These are phyloP conservation scores for Chytridium lagenaria DNA, from an alignment of 371 early-diverging fungal species.

Conservation along the genomic window DNA sequence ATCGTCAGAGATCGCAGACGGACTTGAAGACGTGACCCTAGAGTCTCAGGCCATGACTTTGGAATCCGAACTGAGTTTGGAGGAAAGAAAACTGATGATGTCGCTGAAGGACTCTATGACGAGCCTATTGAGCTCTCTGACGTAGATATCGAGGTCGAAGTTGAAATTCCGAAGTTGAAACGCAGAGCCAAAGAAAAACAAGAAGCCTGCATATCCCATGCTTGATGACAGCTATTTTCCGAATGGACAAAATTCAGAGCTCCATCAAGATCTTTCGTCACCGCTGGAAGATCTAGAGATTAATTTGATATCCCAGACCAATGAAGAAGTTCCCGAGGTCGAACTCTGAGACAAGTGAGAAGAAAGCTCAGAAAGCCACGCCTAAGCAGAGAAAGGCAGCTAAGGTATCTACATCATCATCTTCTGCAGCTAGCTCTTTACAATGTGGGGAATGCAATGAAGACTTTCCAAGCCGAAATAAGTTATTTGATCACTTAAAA, in stretches of 20 bases:
- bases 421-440: conserved; percentile 24
- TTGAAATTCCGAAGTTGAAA: not conserved
- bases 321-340: too few species aligned
- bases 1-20: not conserved
- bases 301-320: too few species aligned
- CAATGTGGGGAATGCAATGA: conserved; percentile 73
- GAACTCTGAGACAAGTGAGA: too few species aligned
- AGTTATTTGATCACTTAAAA: conserved; percentile 76
- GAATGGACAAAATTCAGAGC: too few species aligned
- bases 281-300: too few species aligned
- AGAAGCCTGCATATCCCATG: not conserved
- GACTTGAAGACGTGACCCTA: not conserved
- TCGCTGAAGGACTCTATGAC: not conserved
- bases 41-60: not conserved
- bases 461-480: conserved; percentile 68
- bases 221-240: too few species aligned
- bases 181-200: conserved; percentile 17
- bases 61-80: too few species aligned
- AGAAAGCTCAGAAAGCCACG: too few species aligned
- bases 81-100: too few species aligned
- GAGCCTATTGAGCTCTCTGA: conserved; percentile 18
- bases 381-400: too few species aligned
- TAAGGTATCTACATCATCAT: too few species aligned
- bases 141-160: not conserved
- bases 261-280: too few species aligned